phyloP scores from a whole-genome alignment of 2,329 filamentous ascomycete genomes.

The Fusarium zealandicum region DNA sequence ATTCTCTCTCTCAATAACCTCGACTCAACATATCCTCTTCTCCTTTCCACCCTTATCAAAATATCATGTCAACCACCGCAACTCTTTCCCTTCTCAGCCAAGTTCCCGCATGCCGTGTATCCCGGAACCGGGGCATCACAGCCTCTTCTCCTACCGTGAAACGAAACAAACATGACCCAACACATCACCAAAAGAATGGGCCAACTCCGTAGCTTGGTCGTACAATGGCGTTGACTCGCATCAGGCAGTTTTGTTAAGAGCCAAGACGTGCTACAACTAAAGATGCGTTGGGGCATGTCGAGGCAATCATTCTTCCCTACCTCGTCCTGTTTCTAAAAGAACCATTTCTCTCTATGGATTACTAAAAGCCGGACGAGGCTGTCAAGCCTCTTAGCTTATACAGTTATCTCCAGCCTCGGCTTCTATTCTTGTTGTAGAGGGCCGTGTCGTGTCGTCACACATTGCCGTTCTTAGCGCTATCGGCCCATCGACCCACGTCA shows the following conservation, averaged over 20 bases:
- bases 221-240: not conserved
- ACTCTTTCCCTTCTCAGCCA: constrained; percentile 2
- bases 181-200: too few relatives aligned
- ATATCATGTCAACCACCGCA: not conserved
- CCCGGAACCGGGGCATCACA: constrained; percentile 20
- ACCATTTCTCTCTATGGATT: not conserved
- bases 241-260: not conserved
- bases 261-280: not conserved
- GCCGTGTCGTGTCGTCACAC: constrained; percentile 27
- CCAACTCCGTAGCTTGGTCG: too few relatives aligned
- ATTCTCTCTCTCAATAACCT: too few relatives aligned
- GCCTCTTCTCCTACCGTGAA: not conserved
- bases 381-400: not conserved
- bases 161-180: too few relatives aligned
- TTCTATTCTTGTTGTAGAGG: constrained; percentile 18
- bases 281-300: not conserved
- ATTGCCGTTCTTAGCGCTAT: constrained; percentile 27
- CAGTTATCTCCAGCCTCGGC: not conserved
- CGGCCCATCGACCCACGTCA: constrained; percentile 31
- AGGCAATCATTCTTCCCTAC: not conserved
- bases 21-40: too few relatives aligned
- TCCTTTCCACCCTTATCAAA: not conserved
- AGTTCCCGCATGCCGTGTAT: constrained; percentile 11
- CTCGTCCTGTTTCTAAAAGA: not conserved
- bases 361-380: not conserved